Conservation (phyloP, 768 basidiomycete species). For the Mycena rosella region DNA sequence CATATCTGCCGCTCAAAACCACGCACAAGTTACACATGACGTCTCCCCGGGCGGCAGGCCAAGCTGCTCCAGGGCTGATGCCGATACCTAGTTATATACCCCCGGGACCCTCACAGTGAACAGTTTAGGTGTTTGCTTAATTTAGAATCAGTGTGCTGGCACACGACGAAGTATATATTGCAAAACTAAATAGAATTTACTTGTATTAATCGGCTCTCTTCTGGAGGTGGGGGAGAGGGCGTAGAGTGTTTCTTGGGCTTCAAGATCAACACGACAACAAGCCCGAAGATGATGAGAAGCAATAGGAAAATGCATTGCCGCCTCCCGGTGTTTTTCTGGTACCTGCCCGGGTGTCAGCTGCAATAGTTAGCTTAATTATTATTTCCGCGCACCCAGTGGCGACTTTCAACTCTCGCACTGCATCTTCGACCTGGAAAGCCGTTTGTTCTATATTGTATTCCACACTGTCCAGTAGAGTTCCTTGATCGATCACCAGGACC, state of each 20-base stretch:
- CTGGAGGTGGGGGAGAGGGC: constrained; percentile 17
- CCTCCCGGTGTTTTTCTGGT: constrained; percentile 94
- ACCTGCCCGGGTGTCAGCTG: constrained; percentile 58
- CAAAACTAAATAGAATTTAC: constrained; percentile 17
- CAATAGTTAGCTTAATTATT: constrained; percentile 7
- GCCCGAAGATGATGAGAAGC: constrained; percentile 88
- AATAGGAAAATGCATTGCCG: constrained; percentile 95
- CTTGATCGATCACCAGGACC: constrained; percentile 95
- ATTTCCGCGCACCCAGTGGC: constrained; percentile 77
- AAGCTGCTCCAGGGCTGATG: constrained; percentile 9
- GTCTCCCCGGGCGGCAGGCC: constrained; percentile 45
- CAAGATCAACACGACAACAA: constrained; percentile 91
- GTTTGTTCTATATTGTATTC: constrained; percentile 99
- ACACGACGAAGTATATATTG: constrained; percentile 6
- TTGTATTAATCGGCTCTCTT: constrained; percentile 26
- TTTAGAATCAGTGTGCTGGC: constrained; percentile 7
- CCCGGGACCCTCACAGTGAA: constrained; percentile 30
- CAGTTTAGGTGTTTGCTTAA: not conserved
- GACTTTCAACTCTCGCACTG: constrained; percentile 84
- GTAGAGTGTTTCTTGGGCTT: constrained; percentile 78
- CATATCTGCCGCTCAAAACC: not conserved
- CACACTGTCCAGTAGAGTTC: constrained; percentile 94
- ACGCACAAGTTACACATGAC: constrained; percentile 49
- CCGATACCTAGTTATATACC: constrained; percentile 18
- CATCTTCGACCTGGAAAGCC: constrained; percentile 82